Conservation (phyloP, 2,329 filamentous ascomycete genomes). For the Colletotrichum tamarilloi region DNA sequence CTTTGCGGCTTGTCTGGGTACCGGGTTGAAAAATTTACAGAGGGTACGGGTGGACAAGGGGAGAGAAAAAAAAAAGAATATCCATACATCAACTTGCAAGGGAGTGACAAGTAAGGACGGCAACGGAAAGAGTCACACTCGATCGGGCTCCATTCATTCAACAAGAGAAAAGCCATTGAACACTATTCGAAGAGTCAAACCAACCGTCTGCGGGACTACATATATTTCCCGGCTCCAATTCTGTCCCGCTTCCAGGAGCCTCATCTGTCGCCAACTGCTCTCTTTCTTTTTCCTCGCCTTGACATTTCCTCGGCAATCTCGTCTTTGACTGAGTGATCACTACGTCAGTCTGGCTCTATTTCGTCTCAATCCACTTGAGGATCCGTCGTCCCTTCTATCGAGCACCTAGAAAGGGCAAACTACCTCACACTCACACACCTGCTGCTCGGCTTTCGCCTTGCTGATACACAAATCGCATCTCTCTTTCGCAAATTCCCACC, state of each 20-base stretch:
- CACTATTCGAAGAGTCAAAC: slow-evolving; percentile 4
- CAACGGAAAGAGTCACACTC: slow-evolving; percentile 38
- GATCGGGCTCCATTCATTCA: slow-evolving; percentile 22
- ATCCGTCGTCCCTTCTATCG: background rate
- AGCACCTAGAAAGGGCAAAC: background rate
- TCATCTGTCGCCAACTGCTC: background rate
- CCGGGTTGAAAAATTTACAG: background rate
- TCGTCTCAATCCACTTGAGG: background rate
- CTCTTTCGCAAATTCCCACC: slow-evolving; percentile 7
- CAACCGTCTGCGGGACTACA: slow-evolving; percentile 19
- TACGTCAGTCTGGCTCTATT: slow-evolving; percentile 13
- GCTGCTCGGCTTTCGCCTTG: background rate
- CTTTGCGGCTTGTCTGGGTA: background rate
- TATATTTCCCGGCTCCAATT: slow-evolving; percentile 20
- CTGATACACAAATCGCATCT: slow-evolving; percentile 1
- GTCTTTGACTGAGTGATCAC: background rate
- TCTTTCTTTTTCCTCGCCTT: background rate
- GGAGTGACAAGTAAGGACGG: slow-evolving; percentile 28
- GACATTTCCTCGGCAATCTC: background rate
- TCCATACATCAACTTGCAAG: slow-evolving; percentile 21
- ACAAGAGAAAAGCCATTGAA: slow-evolving; percentile 15
- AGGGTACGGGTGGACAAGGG: background rate
- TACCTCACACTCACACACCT: background rate
- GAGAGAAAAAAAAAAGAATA: background rate
- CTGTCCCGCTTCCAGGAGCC: slow-evolving; percentile 10